Conservation (phyloP, 176 grass and related monocot species). For the Musa itinerans region DNA sequence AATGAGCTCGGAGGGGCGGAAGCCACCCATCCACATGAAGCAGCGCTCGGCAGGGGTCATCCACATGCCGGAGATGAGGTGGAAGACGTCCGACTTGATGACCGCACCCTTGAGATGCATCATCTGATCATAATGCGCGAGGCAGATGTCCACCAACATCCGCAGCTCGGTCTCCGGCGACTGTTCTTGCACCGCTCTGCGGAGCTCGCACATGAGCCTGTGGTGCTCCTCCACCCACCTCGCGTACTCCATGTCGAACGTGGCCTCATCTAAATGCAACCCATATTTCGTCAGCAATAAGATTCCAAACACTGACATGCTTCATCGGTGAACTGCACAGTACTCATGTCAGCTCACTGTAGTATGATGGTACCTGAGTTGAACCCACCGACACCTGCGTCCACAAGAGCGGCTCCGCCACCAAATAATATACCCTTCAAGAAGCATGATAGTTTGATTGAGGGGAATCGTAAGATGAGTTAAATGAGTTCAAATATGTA, state of each 20-base stretch:
- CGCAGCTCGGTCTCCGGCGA: slow-evolving; percentile 70
- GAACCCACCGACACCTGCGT: slow-evolving; percentile 13
- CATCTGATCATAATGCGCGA: slow-evolving; percentile 85
- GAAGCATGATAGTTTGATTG: too few species aligned
- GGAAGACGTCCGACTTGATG: slow-evolving; percentile 85
- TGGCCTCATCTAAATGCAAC: slow-evolving; percentile 38
- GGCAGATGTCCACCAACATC: slow-evolving; percentile 75
- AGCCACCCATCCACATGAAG: slow-evolving; percentile 98
- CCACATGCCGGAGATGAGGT: slow-evolving; percentile 94
- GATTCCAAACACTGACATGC: background rate
- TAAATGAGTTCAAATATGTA: background rate
- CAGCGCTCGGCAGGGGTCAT: slow-evolving; percentile 88
- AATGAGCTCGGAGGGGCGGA: slow-evolving; percentile 89
- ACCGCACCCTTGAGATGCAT: slow-evolving; percentile 47
- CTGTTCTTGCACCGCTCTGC: slow-evolving; percentile 72
- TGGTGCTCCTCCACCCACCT: slow-evolving; percentile 89
- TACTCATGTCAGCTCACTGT: too few species aligned
- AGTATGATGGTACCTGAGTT: slow-evolving; percentile 26
- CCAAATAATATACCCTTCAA: slow-evolving; percentile 33
- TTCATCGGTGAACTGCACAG: background rate
- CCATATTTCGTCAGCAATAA: background rate
- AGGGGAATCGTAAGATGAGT: background rate
- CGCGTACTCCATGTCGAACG: slow-evolving; percentile 81
- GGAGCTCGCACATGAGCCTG: slow-evolving; percentile 68
- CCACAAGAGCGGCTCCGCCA: slow-evolving; percentile 19